Evolutionary conservation across 2,329 filamentous ascomycete species (phyloP).

Genomic region (Oidium heveae): DNA sequence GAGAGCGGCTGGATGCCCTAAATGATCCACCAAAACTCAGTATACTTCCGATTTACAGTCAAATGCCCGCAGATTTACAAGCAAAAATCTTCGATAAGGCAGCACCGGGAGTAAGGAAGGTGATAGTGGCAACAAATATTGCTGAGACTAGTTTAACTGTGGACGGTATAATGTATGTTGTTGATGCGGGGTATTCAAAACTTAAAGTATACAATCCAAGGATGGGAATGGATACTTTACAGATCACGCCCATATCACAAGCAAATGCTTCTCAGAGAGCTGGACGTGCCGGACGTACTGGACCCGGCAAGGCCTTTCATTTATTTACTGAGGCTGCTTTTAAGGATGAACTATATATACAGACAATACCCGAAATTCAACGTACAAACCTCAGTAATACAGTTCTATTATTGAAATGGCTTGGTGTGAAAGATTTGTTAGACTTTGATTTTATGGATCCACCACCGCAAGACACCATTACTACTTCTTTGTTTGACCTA

Average conservation of each 20-base stretch:
- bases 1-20: slow-evolving; percentile 62
- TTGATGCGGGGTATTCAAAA: slow-evolving; percentile 88
- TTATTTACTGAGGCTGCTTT: slow-evolving; percentile 87
- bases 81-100: slow-evolving; percentile 94
- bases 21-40: slow-evolving; percentile 89
- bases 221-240: slow-evolving; percentile 97
- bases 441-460: slow-evolving; percentile 99
- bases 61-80: slow-evolving; percentile 95
- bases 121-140: slow-evolving; percentile 96
- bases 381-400: slow-evolving; percentile 90
- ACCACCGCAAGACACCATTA: slow-evolving; percentile 90
- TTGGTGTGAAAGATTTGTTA: slow-evolving; percentile 78
- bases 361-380: slow-evolving; percentile 94
- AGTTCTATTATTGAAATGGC: slow-evolving; percentile 74
- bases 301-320: slow-evolving; percentile 83
- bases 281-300: slow-evolving; percentile 79
- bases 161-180: slow-evolving; percentile 97
- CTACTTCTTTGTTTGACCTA: slow-evolving; percentile 86
- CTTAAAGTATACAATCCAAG: slow-evolving; percentile 96
- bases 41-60: slow-evolving; percentile 93
- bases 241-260: slow-evolving; percentile 93
- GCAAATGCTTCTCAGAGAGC: slow-evolving; percentile 87
- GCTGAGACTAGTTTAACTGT: slow-evolving; percentile 95
- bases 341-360: slow-evolving; percentile 85
- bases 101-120: slow-evolving; percentile 73